Percentiles rank a stretch among this genome's conserved stretches.
Evolutionary conservation across 768 basidiomycete species (phyloP).

Genomic region (Tubosaeta brunneosetosa): DNA sequence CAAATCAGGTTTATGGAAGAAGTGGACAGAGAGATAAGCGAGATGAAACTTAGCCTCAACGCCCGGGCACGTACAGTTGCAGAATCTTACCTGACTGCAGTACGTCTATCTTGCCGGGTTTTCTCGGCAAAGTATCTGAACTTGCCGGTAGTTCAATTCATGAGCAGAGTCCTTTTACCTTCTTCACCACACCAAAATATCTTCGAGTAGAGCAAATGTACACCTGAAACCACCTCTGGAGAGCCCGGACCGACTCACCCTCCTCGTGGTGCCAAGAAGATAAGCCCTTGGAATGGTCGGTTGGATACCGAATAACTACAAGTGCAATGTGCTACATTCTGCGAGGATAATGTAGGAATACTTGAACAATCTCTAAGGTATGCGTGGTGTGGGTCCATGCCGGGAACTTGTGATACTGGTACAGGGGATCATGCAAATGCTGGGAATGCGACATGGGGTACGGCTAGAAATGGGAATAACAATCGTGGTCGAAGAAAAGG

Average conservation of each 20-base stretch:
- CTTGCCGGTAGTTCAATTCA: conserved; percentile 21
- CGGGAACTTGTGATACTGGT: conserved; percentile 14
- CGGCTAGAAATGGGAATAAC: conserved; percentile 8
- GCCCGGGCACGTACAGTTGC: conserved; percentile 96
- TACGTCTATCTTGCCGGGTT: conserved; percentile 36
- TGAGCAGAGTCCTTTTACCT: conserved; percentile 14
- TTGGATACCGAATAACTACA: conserved; percentile 13
- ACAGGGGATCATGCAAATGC: conserved; percentile 25
- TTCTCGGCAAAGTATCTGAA: conserved; percentile 3
- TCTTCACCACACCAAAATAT: conserved; percentile 11
- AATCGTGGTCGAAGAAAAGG: conserved; percentile 1
- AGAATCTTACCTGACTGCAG: conserved; percentile 91
- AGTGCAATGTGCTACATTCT: conserved; percentile 18
- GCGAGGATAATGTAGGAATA: conserved; percentile 18
- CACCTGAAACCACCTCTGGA: conserved; percentile 8
- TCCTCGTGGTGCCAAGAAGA: background rate
- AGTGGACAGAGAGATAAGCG: conserved; percentile 98
- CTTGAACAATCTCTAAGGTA: conserved; percentile 17
- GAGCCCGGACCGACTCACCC: background rate
- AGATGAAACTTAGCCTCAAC: conserved; percentile 97
- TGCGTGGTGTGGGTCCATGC: conserved; percentile 24
- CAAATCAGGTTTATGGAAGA: conserved; percentile 90
- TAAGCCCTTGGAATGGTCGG: conserved; percentile 3
- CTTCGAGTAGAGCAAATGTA: conserved; percentile 19
- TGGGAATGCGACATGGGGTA: conserved; percentile 17